A percentile compares a stretch with the other conserved stretches of the same genome.
These are phyloP conservation scores for Fusarium algeriense DNA, from an alignment of 2,329 filamentous ascomycete species.

Conservation along the genomic window DNA sequence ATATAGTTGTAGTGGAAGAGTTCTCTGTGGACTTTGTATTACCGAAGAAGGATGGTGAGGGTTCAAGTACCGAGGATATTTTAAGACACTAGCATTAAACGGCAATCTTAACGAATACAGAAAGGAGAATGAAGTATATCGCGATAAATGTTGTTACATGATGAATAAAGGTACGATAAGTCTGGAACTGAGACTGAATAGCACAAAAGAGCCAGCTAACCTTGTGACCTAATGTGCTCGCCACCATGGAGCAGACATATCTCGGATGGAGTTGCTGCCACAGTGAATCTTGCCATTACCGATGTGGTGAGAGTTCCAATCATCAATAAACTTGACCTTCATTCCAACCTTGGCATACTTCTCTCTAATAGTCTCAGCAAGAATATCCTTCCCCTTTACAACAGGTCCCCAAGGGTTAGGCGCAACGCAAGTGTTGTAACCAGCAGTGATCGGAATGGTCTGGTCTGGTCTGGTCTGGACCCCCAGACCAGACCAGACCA, in stretches of 20 bases:
- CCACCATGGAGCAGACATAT: neutral
- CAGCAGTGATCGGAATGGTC: too few relatives aligned
- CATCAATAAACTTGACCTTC: neutral
- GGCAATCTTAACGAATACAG: too few relatives aligned
- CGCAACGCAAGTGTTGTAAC: neutral
- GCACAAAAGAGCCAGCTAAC: neutral
- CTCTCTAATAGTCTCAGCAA: neutral
- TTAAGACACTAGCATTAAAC: neutral
- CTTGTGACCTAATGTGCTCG: neutral
- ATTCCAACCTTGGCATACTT: neutral
- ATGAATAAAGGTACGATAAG: too few relatives aligned
- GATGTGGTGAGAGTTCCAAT: neutral
- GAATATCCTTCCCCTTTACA: neutral
- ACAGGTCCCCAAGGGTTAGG: neutral
- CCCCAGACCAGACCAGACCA: too few relatives aligned
- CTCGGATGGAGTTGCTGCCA: neutral
- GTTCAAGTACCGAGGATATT: neutral
- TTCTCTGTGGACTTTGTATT: neutral
- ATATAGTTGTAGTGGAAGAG: neutral
- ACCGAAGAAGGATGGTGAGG: neutral
- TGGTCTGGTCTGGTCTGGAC: too few relatives aligned
- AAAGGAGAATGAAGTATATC: too few relatives aligned
- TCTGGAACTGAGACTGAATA: too few relatives aligned
- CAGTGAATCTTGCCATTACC: slow-evolving; percentile 7
- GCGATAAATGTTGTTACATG: too few relatives aligned